phyloP scores from a whole-genome alignment of 371 early-diverging fungal genomes.

The Mortierella sp. region DNA sequence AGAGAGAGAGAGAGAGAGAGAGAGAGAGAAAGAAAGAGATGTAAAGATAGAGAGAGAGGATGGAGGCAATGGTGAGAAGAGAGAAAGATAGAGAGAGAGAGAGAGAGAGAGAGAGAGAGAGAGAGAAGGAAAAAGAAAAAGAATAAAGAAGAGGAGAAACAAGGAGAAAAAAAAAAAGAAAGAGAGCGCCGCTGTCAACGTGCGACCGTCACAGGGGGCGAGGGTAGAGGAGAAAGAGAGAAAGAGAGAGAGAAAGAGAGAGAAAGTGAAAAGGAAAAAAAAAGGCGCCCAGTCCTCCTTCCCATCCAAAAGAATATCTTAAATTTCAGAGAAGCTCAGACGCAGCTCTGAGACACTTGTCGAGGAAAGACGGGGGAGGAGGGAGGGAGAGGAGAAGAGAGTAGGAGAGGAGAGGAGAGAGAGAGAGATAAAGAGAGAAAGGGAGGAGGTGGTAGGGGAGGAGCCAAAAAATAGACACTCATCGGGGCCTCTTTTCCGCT shows the following conservation, averaged over 20 bases:
- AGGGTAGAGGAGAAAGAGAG: background rate
- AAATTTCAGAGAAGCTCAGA: too few relatives aligned
- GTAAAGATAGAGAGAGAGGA: background rate
- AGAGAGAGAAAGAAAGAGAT: too few relatives aligned
- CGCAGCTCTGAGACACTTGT: too few relatives aligned
- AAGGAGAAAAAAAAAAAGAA: background rate
- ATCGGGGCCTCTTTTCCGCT: too few relatives aligned
- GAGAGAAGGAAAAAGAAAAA: background rate
- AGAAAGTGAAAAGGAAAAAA: background rate
- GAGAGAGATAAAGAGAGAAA: background rate
- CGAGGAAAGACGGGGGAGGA: background rate
- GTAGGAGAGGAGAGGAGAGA: background rate
- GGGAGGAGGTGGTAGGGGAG: background rate
- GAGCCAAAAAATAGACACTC: too few relatives aligned
- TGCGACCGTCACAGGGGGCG: background rate
- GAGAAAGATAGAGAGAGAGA: background rate
- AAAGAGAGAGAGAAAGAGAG: background rate
- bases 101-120: constrained; percentile 1
- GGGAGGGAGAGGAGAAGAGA: background rate
- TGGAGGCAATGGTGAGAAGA: background rate
- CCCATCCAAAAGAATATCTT: background rate
- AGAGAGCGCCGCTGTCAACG: constrained; percentile 3
- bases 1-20: background rate
- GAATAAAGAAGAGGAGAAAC: background rate
- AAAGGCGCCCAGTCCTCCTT: background rate